phyloP scores from a whole-genome alignment of 2,329 filamentous ascomycete species.

The Neopestalotiopsis sp. region DNA sequence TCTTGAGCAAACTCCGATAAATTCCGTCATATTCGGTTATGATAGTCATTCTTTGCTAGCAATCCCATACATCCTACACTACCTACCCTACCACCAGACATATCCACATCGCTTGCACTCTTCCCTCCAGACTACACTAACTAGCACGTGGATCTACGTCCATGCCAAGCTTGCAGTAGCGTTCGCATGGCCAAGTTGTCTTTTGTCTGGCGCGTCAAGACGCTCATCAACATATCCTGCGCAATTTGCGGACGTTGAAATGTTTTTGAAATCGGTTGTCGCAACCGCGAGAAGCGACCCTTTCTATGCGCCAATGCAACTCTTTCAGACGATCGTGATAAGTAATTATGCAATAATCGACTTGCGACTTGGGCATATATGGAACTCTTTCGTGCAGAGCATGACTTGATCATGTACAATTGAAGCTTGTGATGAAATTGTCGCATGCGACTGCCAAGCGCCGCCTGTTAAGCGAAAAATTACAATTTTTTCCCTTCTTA shows the following conservation, averaged over 20 bases:
- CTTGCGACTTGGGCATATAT: background rate
- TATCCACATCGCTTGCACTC: constrained; percentile 1
- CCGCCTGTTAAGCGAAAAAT: no score
- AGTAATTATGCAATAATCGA: background rate
- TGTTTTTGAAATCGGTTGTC: background rate
- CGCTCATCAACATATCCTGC: background rate
- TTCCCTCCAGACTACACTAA: background rate
- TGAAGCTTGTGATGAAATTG: no score
- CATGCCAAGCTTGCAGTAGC: background rate
- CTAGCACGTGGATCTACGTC: background rate
- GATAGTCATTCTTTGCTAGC: background rate
- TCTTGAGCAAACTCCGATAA: background rate
- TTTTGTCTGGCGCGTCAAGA: background rate
- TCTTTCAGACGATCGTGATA: background rate
- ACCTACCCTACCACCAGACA: background rate
- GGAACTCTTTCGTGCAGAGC: background rate
- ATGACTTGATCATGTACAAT: background rate
- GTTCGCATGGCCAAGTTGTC: background rate
- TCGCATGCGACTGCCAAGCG: no score
- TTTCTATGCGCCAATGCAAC: background rate
- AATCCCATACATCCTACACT: background rate
- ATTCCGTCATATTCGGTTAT: background rate
- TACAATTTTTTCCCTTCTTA: no score
- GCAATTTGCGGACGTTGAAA: no score
- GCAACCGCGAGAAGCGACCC: background rate